A percentile compares a stretch with the other conserved stretches of the same genome.
Conservation (phyloP, 305 asterid genomes). For the Andrographis paniculata region DNA sequence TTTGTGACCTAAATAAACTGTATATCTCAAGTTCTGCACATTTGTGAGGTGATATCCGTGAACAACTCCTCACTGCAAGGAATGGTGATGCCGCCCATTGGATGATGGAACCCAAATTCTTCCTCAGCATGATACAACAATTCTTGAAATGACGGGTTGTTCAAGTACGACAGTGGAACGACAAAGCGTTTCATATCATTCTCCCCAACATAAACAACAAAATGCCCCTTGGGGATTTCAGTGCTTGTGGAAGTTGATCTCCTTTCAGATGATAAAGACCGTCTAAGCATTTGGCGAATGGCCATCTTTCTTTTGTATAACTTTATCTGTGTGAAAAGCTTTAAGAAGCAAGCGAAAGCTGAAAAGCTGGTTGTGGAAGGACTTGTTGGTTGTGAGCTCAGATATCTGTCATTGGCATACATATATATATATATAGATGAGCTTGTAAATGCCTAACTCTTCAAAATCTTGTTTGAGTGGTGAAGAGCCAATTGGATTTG, state of each 20-base stretch:
- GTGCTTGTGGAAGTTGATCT: slow-evolving; percentile 1
- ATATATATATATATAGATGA: slow-evolving; percentile 5
- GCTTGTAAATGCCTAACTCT: neutral
- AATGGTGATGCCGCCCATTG: slow-evolving; percentile 5
- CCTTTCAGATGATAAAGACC: slow-evolving; percentile 4
- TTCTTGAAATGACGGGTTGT: slow-evolving; percentile 22
- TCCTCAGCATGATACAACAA: too few species aligned
- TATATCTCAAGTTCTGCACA: slow-evolving; percentile 11
- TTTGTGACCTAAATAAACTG: too few species aligned
- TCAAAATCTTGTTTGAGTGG: neutral
- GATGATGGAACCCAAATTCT: slow-evolving; percentile 20
- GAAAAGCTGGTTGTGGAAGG: neutral
- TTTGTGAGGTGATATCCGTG: slow-evolving; percentile 5
- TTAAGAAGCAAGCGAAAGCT: neutral
- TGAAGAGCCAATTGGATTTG: neutral
- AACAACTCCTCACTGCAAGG: slow-evolving; percentile 6
- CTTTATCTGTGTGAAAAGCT: neutral
- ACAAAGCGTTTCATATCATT: slow-evolving; percentile 19
- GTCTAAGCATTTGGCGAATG: slow-evolving; percentile 10
- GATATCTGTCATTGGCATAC: slow-evolving; percentile 1
- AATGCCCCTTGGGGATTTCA: slow-evolving; percentile 26
- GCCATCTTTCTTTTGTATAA: slow-evolving; percentile 5
- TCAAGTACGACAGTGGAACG: slow-evolving; percentile 27
- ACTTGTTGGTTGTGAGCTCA: neutral
- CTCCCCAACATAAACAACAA: slow-evolving; percentile 29